Conservation (phyloP, 83 land plant genomes). For the Diphasiastrum complanatum region DNA sequence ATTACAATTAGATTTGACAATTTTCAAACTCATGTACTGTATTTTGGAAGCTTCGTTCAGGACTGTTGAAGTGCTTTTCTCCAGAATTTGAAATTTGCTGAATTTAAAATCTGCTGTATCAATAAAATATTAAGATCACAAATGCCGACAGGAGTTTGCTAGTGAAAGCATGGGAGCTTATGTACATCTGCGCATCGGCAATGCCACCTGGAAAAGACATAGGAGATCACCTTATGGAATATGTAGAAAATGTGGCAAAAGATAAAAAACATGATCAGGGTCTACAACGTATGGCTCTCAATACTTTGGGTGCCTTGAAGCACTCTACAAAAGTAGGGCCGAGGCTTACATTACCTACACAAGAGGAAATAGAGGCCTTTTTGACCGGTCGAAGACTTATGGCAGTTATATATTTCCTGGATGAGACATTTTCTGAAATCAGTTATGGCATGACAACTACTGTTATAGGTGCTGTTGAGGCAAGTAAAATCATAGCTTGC, state of each 20-base stretch:
- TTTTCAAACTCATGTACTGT: too few relatives aligned
- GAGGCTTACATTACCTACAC: slow-evolving; percentile 70
- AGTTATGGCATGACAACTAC: slow-evolving; percentile 96
- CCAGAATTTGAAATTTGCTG: too few relatives aligned
- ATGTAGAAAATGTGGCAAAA: slow-evolving; percentile 81
- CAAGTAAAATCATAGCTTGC: too few relatives aligned
- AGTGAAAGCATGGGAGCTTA: slow-evolving; percentile 86
- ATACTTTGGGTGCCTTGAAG: slow-evolving; percentile 83
- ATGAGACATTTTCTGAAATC: slow-evolving; percentile 96
- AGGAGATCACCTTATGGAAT: slow-evolving; percentile 79
- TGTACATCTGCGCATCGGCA: slow-evolving; percentile 81
- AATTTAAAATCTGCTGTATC: too few relatives aligned
- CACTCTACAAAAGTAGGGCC: slow-evolving; percentile 92
- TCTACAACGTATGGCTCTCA: slow-evolving; percentile 60
- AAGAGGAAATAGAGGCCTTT: slow-evolving; percentile 93
- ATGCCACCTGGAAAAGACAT: slow-evolving; percentile 99
- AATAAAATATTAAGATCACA: too few relatives aligned
- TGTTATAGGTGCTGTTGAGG: slow-evolving; percentile 96
- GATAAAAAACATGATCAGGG: slow-evolving; percentile 48
- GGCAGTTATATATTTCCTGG: slow-evolving; percentile 86
- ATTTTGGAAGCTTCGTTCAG: too few relatives aligned
- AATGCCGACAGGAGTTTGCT: slow-evolving; percentile 58
- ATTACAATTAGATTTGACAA: too few relatives aligned
- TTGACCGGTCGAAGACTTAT: slow-evolving; percentile 68
- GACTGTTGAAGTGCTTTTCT: too few relatives aligned